Conservation (phyloP, 2,329 filamentous ascomycete genomes). For the Xylaria sp. region DNA sequence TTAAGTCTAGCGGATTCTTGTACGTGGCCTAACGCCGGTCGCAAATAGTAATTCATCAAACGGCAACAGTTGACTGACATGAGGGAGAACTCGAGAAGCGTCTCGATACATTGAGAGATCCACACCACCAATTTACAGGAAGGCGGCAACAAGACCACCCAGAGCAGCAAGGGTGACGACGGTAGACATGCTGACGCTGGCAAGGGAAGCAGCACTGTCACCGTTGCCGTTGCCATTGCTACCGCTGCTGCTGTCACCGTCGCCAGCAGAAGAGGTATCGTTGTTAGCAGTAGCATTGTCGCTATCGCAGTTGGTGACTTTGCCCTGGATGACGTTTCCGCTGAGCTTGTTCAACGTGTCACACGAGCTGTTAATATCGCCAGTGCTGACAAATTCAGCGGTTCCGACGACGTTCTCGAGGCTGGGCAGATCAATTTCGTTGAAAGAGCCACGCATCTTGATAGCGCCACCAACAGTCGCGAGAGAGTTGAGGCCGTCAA, state of each 20-base stretch:
- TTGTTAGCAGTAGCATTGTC: constrained; percentile 65
- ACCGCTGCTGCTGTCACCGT: constrained; percentile 44
- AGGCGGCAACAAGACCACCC: constrained; percentile 50
- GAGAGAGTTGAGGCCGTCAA: constrained; percentile 77
- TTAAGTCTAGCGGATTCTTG: constrained; percentile 59
- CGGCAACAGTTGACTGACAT: constrained; percentile 49
- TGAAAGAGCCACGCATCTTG: constrained; percentile 86
- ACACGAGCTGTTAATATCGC: constrained; percentile 68
- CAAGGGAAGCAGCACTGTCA: constrained; percentile 57
- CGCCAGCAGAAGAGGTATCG: constrained; percentile 49
- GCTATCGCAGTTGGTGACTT: constrained; percentile 59
- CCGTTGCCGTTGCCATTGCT: constrained; percentile 45
- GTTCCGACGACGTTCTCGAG: constrained; percentile 76
- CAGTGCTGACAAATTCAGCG: constrained; percentile 75
- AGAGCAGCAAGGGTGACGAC: constrained; percentile 52
- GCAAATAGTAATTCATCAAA: constrained; percentile 45
- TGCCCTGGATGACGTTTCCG: constrained; percentile 60
- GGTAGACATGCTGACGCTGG: constrained; percentile 60
- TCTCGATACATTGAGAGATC: constrained; percentile 25
- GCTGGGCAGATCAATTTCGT: constrained; percentile 73
- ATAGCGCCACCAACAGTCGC: constrained; percentile 80
- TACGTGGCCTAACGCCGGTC: constrained; percentile 50
- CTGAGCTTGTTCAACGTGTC: constrained; percentile 61
- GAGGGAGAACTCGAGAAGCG: constrained; percentile 41
- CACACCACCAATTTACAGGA: constrained; percentile 58